phyloP scores from a whole-genome alignment of 768 basidiomycete genomes.

The Tremella yokohamensis region DNA sequence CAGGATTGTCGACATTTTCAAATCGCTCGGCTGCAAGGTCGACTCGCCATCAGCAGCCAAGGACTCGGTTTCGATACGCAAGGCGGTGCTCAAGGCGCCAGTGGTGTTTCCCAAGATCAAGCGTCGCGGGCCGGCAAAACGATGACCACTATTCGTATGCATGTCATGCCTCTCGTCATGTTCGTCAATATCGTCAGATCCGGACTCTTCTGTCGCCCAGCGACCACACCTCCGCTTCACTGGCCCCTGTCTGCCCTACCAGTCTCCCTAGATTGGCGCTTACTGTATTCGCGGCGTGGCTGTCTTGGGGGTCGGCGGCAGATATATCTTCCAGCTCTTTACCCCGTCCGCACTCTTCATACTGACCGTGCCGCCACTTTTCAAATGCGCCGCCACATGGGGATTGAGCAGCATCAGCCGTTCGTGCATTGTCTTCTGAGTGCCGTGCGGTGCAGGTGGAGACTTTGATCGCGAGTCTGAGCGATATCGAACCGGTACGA shows the following conservation, averaged over 20 bases:
- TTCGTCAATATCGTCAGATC: constrained; percentile 2
- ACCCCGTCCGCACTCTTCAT: constrained; percentile 27
- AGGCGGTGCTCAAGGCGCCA: constrained; percentile 69
- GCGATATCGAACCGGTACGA: neutral
- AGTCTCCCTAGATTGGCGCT: neutral
- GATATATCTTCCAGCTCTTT: constrained; percentile 18
- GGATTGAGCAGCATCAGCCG: constrained; percentile 38
- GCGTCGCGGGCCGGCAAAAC: constrained; percentile 39
- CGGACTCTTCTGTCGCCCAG: neutral
- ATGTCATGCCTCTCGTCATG: neutral
- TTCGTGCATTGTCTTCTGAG: neutral
- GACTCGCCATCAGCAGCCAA: constrained; percentile 59
- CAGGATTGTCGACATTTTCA: constrained; percentile 69
- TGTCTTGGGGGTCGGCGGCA: neutral
- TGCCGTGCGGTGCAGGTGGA: neutral
- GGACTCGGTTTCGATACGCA: constrained; percentile 66
- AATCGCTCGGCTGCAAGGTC: constrained; percentile 74
- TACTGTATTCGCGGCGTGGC: too few relatives aligned
- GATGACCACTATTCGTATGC: constrained; percentile 17
- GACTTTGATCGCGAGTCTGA: neutral
- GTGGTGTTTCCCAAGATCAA: constrained; percentile 71
- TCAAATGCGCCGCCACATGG: constrained; percentile 31
- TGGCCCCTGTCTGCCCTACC: neutral
- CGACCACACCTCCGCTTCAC: neutral
- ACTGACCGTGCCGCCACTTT: constrained; percentile 31